Evolutionary conservation across 2,329 filamentous ascomycete genomes (phyloP).

Genomic region (Cadophora luteo-olivacea): DNA sequence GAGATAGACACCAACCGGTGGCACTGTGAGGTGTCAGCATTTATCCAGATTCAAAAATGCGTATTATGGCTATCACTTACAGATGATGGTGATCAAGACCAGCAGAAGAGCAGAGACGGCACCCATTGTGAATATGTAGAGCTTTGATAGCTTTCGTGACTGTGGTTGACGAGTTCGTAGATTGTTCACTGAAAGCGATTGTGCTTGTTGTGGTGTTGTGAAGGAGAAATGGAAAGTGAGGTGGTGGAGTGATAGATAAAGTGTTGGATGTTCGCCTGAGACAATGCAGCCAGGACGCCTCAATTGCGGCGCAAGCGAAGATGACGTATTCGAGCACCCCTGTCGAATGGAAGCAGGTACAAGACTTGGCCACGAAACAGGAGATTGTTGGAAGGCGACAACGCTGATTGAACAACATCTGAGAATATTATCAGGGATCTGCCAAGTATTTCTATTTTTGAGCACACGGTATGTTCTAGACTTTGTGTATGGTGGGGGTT

Average conservation of each 20-base stretch:
- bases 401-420: neutral
- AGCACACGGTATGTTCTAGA: neutral
- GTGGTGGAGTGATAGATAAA: conserved; percentile 14
- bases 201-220: neutral
- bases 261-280: neutral
- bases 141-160: neutral
- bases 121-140: conserved; percentile 42
- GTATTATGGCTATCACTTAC: conserved; percentile 43
- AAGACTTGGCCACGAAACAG: conserved; percentile 13
- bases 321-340: conserved; percentile 1
- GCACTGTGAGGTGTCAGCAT: conserved; percentile 40
- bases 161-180: neutral
- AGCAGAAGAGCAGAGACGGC: conserved; percentile 49
- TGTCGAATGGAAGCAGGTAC: conserved; percentile 16
- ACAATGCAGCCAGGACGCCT: conserved; percentile 3
- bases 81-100: conserved; percentile 53
- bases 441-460: conserved; percentile 11
- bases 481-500: too few species aligned
- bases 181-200: neutral
- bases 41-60: neutral
- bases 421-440: conserved; percentile 5
- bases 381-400: neutral
- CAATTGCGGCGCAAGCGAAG: conserved; percentile 15
- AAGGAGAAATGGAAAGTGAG: neutral
- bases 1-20: conserved; percentile 50